Percentiles rank a stretch among this genome's conserved stretches.
Evolutionary conservation across 2,329 filamentous ascomycete species (phyloP).

Genomic region (Pseudocercospora macadamiae): DNA sequence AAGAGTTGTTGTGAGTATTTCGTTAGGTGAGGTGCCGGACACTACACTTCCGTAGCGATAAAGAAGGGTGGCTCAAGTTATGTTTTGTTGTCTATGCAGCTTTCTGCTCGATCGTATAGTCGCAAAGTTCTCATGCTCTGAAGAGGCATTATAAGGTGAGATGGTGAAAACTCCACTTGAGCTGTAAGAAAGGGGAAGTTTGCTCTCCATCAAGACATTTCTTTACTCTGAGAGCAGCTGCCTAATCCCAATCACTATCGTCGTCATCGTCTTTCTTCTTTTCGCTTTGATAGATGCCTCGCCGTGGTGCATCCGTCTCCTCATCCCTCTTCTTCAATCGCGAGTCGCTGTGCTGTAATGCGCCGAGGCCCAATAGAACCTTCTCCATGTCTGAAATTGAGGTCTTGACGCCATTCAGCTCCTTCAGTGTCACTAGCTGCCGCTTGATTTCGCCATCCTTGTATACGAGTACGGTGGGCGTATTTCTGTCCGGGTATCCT

Average conservation of each 20-base stretch:
- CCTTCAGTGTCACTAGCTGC: slow-evolving; percentile 87
- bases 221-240: too few relatives aligned
- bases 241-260: slow-evolving; percentile 62
- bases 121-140: too few relatives aligned
- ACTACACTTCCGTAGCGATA: too few relatives aligned
- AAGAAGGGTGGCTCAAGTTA: too few relatives aligned
- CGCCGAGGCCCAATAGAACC: slow-evolving; percentile 79
- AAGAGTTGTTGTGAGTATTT: too few relatives aligned
- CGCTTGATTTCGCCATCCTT: slow-evolving; percentile 88
- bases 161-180: too few relatives aligned
- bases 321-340: slow-evolving; percentile 67
- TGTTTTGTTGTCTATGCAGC: too few relatives aligned
- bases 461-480: slow-evolving; percentile 90
- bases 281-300: slow-evolving; percentile 28
- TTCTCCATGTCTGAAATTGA: slow-evolving; percentile 71
- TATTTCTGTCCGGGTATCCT: slow-evolving; percentile 92
- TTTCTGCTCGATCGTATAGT: too few relatives aligned
- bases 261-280: slow-evolving; percentile 51
- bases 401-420: slow-evolving; percentile 72
- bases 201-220: too few relatives aligned
- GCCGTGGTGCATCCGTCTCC: slow-evolving; percentile 38
- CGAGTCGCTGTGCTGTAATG: slow-evolving; percentile 76
- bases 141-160: too few relatives aligned
- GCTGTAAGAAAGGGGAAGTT: too few relatives aligned
- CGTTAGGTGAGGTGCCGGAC: too few relatives aligned